phyloP scores from a whole-genome alignment of 148 eudicot species.

The Spergularia bocconei region DNA sequence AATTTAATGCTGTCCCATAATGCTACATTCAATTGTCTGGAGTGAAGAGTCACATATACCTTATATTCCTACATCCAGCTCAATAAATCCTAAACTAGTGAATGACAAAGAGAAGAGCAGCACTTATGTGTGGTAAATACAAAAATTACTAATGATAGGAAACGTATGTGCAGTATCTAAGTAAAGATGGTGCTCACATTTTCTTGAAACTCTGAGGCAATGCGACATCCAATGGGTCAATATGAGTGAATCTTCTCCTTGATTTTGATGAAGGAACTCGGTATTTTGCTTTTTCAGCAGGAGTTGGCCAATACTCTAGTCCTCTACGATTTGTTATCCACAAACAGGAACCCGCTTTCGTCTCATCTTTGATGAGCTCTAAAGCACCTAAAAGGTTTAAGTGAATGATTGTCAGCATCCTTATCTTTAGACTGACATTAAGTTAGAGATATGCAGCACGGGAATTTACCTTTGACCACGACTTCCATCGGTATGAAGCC shows the following conservation, averaged over 20 bases:
- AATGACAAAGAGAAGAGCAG: not conserved
- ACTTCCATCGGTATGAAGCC: conserved; percentile 75
- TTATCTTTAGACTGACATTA: not conserved
- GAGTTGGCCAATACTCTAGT: conserved; percentile 93
- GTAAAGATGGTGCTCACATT: conserved; percentile 47
- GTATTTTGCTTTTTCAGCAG: conserved; percentile 83
- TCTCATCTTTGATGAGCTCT: conserved; percentile 80
- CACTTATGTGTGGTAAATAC: not conserved
- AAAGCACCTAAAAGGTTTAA: conserved; percentile 57
- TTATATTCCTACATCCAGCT: no score
- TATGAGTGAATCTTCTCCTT: conserved; percentile 34
- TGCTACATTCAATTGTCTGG: no score
- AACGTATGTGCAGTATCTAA: not conserved
- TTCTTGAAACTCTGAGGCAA: conserved; percentile 84
- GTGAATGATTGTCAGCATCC: conserved; percentile 19
- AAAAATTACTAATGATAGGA: not conserved
- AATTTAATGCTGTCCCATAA: no score
- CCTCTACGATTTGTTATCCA: conserved; percentile 95
- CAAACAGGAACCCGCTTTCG: conserved; percentile 84
- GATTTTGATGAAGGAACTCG: conserved; percentile 44
- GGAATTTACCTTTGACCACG: conserved; percentile 59
- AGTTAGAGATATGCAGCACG: not conserved
- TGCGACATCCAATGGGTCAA: conserved; percentile 37
- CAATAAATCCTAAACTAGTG: no score
- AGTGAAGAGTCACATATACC: no score